Evolutionary conservation across 73 alveolate genomes (phyloP).

Genomic region (Stentor coeruleus): DNA sequence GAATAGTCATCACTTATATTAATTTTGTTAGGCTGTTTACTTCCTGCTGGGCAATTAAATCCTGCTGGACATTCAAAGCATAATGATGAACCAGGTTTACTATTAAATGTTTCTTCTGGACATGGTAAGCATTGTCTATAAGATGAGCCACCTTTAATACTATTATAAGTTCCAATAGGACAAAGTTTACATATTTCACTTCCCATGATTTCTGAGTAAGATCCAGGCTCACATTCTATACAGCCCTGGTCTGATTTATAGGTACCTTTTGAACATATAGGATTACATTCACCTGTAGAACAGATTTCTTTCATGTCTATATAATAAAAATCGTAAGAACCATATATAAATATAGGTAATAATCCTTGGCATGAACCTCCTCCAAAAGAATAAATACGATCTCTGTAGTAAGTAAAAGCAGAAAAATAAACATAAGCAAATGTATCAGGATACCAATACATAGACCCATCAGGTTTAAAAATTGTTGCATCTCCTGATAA

Average conservation of each 20-base stretch:
- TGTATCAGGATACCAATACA: too few relatives aligned
- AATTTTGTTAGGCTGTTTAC: neutral
- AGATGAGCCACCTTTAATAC: neutral
- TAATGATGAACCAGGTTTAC: neutral
- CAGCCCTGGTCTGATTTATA: neutral
- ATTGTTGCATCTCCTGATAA: too few relatives aligned
- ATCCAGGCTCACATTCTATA: neutral
- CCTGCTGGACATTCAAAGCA: constrained; percentile 3
- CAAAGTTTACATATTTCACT: neutral
- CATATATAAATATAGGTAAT: neutral
- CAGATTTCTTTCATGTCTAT: neutral
- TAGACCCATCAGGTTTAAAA: too few relatives aligned
- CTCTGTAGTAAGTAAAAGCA: neutral
- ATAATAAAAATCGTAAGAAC: neutral
- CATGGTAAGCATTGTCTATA: neutral
- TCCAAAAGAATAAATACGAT: neutral
- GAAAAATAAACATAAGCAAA: too few relatives aligned
- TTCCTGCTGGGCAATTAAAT: neutral
- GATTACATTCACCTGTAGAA: neutral
- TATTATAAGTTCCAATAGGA: neutral
- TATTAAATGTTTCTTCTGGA: neutral
- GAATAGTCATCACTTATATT: neutral
- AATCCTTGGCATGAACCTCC: neutral
- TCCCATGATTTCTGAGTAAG: neutral
- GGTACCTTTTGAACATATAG: neutral